Evolutionary conservation across 176 grass and related monocot species (phyloP).

Genomic region (Triticum aestivum): DNA sequence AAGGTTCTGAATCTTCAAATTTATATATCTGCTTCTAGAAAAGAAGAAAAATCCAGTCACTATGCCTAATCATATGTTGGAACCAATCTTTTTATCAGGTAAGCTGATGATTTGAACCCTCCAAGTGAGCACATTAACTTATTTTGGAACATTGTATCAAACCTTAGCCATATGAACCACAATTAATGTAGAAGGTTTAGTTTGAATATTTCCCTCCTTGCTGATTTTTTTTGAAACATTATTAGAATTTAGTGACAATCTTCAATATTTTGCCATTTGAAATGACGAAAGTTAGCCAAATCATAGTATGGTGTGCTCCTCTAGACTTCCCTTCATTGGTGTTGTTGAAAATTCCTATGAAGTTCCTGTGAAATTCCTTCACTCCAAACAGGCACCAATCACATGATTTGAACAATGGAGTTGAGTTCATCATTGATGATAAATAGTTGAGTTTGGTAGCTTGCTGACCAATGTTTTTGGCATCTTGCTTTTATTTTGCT

Average conservation of each 20-base stretch:
- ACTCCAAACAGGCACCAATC: background rate
- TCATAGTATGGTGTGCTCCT: conserved; percentile 67
- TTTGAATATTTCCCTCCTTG: background rate
- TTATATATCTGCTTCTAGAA: background rate
- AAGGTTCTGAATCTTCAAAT: background rate
- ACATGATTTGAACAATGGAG: conserved; percentile 11
- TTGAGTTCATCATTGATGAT: conserved; percentile 40
- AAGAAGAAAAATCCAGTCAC: conserved; percentile 14
- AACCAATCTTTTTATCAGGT: conserved; percentile 11
- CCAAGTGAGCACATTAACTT: background rate
- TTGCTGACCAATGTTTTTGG: conserved; percentile 19
- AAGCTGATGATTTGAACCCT: background rate
- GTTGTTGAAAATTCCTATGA: background rate
- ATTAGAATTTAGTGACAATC: background rate
- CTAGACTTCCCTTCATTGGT: conserved; percentile 28
- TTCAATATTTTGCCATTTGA: conserved; percentile 37
- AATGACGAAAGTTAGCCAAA: conserved; percentile 88
- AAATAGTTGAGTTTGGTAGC: conserved; percentile 31
- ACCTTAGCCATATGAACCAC: background rate
- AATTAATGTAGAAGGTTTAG: background rate
- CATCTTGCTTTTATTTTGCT: background rate
- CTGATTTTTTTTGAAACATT: background rate
- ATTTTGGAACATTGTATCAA: background rate
- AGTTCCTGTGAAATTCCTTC: background rate
- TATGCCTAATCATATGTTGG: conserved; percentile 17